Evolutionary conservation across 768 basidiomycete genomes (phyloP).

Genomic region (Lepiota venenata): DNA sequence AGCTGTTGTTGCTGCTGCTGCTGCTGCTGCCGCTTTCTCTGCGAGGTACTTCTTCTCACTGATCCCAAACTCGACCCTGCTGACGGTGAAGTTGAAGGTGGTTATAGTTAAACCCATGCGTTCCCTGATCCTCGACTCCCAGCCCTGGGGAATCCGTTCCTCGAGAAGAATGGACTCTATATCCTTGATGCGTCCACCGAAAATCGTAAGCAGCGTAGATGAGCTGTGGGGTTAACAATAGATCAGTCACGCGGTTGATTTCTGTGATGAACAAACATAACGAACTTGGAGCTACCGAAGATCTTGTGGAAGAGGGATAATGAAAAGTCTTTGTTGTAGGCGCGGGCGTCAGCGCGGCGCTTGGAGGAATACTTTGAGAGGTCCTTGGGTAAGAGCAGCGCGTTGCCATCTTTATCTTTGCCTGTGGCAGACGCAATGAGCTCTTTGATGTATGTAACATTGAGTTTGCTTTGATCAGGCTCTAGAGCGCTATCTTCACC

Average conservation of each 20-base stretch:
- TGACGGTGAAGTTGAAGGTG: constrained; percentile 43
- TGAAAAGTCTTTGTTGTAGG: constrained; percentile 54
- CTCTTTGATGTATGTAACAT: constrained; percentile 49
- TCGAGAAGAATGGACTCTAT: constrained; percentile 50
- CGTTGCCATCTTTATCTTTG: constrained; percentile 43
- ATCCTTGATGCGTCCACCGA: constrained; percentile 55
- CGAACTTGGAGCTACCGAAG: constrained; percentile 69
- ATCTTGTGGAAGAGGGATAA: constrained; percentile 48
- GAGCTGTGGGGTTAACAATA: constrained; percentile 34
- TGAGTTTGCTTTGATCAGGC: constrained; percentile 51
- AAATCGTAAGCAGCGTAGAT: constrained; percentile 46
- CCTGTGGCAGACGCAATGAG: constrained; percentile 59
- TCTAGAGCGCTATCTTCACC: constrained; percentile 48
- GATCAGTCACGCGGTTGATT: neutral
- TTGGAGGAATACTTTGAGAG: constrained; percentile 54
- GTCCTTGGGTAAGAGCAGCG: constrained; percentile 53
- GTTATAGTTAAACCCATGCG: constrained; percentile 52
- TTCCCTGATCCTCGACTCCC: constrained; percentile 52
- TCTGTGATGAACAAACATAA: constrained; percentile 5
- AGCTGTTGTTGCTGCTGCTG: neutral
- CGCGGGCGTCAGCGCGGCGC: constrained; percentile 55
- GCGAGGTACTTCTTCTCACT: constrained; percentile 26
- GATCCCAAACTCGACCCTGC: constrained; percentile 31
- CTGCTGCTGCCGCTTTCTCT: constrained; percentile 5
- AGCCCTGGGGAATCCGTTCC: constrained; percentile 61